A percentile compares a stretch with the other conserved stretches of the same genome.
phyloP scores from a whole-genome alignment of 2,329 filamentous ascomycete genomes.

The Fusarium napiforme region DNA sequence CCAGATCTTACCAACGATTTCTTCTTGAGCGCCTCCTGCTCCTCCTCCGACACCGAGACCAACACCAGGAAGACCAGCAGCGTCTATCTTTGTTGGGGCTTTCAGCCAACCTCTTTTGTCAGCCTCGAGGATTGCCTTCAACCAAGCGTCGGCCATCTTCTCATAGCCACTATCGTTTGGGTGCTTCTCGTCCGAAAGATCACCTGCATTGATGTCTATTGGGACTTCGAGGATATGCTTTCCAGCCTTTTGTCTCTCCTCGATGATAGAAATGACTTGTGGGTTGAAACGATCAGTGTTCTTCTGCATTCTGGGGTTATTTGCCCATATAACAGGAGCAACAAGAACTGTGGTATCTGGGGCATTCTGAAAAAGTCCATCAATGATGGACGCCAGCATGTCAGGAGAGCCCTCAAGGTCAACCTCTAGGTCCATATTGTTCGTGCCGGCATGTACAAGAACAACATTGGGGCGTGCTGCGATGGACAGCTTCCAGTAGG shows the following conservation, averaged over 20 bases:
- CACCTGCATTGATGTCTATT: conserved; percentile 7
- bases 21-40: conserved; percentile 6
- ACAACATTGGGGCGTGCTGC: conserved; percentile 15
- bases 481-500: conserved; percentile 14
- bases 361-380: conserved; percentile 1
- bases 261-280: neutral
- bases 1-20: conserved; percentile 12
- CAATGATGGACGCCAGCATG: neutral
- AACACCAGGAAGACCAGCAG: neutral
- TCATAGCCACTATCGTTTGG: conserved; percentile 25
- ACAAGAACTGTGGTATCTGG: conserved; percentile 13
- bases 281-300: conserved; percentile 23
- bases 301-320: conserved; percentile 16
- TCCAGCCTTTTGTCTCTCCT: neutral
- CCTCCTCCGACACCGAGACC: conserved; percentile 3
- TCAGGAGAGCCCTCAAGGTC: neutral
- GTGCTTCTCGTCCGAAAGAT: conserved; percentile 24
- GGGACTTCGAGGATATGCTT: conserved; percentile 13
- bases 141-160: conserved; percentile 30
- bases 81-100: neutral
- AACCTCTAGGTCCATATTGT: conserved; percentile 22
- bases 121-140: conserved; percentile 16
- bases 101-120: conserved; percentile 12
- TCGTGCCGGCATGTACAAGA: conserved; percentile 24
- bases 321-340: conserved; percentile 29